These are phyloP conservation scores for Tricholoma sp. DNA, from an alignment of 768 basidiomycete species.

Conservation along the genomic window DNA sequence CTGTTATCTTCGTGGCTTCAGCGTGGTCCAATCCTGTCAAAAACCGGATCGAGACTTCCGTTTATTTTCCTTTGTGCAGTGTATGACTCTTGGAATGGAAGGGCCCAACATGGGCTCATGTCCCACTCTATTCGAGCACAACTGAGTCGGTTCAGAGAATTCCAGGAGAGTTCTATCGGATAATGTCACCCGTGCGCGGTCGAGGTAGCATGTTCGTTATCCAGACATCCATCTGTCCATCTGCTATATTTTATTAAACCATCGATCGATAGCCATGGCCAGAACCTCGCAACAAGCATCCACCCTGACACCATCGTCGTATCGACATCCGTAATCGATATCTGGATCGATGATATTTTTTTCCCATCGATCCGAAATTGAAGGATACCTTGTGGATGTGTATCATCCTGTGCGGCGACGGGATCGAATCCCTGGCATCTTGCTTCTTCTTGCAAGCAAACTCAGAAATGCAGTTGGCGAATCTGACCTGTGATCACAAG, in stretches of 20 bases:
- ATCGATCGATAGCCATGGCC: neutral
- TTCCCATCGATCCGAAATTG: neutral
- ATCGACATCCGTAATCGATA: neutral
- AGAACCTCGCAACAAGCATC: neutral
- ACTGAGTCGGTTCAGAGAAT: neutral
- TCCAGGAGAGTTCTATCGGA: neutral
- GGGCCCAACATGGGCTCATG: neutral
- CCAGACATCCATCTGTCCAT: neutral
- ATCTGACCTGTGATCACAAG: neutral
- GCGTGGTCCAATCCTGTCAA: neutral
- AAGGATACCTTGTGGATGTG: neutral
- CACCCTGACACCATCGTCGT: neutral
- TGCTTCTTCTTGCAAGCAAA: no score
- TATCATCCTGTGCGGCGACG: no score
- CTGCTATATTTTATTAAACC: neutral
- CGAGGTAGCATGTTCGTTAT: neutral
- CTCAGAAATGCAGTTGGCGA: neutral
- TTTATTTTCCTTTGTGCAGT: neutral
- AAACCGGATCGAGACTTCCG: neutral
- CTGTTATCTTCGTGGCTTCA: constrained; percentile 1
- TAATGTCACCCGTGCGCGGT: neutral
- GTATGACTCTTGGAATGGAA: neutral
- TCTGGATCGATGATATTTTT: neutral
- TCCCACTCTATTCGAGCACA: neutral
- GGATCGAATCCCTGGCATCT: no score